Percentiles rank a stretch among this genome's conserved stretches.
Conservation (phyloP, 768 basidiomycete species). For the Melanogaster broomeanus region DNA sequence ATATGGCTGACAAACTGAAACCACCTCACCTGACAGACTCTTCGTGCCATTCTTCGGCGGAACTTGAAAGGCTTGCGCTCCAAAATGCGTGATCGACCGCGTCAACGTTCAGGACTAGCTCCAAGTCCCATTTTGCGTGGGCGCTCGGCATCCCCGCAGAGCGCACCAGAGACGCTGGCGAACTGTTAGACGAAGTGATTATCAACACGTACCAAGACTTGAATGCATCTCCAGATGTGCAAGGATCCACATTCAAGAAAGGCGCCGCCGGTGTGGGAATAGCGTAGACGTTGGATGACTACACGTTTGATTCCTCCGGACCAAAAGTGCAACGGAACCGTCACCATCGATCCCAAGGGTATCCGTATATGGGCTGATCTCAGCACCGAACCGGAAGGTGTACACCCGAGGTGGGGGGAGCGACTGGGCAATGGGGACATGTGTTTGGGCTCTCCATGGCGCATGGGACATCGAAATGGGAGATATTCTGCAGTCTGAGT, state of each 20-base stretch:
- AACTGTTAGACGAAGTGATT: slow-evolving; percentile 80
- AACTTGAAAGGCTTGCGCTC: slow-evolving; percentile 83
- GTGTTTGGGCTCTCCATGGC: slow-evolving; percentile 86
- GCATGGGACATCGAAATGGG: no score
- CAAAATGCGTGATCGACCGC: slow-evolving; percentile 89
- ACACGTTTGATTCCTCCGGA: slow-evolving; percentile 78
- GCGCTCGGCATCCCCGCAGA: slow-evolving; percentile 79
- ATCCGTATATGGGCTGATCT: slow-evolving; percentile 79
- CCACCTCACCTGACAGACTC: slow-evolving; percentile 80
- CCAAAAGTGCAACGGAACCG: slow-evolving; percentile 69
- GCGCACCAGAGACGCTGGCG: slow-evolving; percentile 71
- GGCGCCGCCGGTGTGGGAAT: slow-evolving; percentile 90
- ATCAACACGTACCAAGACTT: slow-evolving; percentile 68
- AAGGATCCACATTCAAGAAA: slow-evolving; percentile 78
- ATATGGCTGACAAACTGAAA: slow-evolving; percentile 97
- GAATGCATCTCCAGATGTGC: slow-evolving; percentile 57
- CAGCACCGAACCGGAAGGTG: no score
- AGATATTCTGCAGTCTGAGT: no score
- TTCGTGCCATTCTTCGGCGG: slow-evolving; percentile 97
- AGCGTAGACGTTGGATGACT: slow-evolving; percentile 78
- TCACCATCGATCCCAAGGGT: slow-evolving; percentile 86
- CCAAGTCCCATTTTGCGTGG: slow-evolving; percentile 70
- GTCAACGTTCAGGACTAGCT: slow-evolving; percentile 90
- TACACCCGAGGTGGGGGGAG: no score
- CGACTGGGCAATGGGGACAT: no score